Evolutionary conservation across 2,329 filamentous ascomycete species (phyloP).

Genomic region (Claviceps digitariae): DNA sequence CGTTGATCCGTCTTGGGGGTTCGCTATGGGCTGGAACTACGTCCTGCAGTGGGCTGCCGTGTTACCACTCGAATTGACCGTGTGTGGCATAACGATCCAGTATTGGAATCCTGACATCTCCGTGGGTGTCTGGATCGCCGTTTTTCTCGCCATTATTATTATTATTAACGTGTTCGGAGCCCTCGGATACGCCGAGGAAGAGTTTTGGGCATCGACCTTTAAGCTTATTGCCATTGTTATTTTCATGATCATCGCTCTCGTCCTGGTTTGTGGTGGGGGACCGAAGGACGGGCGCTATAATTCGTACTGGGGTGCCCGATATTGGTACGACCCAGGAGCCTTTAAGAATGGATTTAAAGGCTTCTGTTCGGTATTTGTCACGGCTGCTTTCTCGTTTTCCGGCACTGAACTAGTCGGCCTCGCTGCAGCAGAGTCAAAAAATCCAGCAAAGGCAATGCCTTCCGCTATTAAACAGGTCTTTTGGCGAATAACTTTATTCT

Average conservation of each 20-base stretch:
- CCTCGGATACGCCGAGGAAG: constrained; percentile 35
- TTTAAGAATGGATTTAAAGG: constrained; percentile 66
- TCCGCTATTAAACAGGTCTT: constrained; percentile 71
- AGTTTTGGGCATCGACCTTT: constrained; percentile 37
- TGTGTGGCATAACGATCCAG: constrained; percentile 34
- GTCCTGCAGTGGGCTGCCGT: constrained; percentile 35
- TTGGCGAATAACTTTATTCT: constrained; percentile 44
- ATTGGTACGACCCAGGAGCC: constrained; percentile 36
- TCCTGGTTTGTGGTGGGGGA: constrained; percentile 47
- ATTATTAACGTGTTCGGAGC: constrained; percentile 39
- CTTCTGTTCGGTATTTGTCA: constrained; percentile 59
- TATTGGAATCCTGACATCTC: constrained; percentile 34
- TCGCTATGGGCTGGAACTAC: constrained; percentile 38
- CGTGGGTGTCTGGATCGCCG: constrained; percentile 33
- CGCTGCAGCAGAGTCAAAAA: constrained; percentile 39
- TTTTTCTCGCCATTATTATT: constrained; percentile 33
- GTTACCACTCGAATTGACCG: constrained; percentile 33
- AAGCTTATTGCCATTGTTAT: constrained; percentile 41
- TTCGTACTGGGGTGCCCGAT: constrained; percentile 35
- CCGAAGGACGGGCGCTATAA: constrained; percentile 31
- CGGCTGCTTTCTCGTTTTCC: constrained; percentile 58
- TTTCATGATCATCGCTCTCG: constrained; percentile 46
- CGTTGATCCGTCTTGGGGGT: constrained; percentile 44
- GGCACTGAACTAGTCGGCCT: constrained; percentile 52
- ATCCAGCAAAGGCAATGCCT: constrained; percentile 60